A percentile compares a stretch with the other conserved stretches of the same genome.
These are phyloP conservation scores for Aspergillus avenaceus DNA, from an alignment of 495 filamentous ascomycete genomes.

Conservation along the genomic window DNA sequence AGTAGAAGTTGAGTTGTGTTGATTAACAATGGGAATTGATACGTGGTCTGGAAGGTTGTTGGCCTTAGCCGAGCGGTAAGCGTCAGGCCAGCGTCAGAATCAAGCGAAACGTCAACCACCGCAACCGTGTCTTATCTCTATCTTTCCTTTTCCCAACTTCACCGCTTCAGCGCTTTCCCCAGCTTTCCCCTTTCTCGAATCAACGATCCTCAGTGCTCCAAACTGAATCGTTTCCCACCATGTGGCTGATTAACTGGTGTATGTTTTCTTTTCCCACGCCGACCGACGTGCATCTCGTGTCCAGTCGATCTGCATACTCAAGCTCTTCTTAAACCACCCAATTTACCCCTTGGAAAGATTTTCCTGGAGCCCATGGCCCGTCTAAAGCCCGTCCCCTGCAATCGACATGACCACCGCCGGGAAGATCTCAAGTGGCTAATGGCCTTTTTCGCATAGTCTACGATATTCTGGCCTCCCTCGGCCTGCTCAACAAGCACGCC, in stretches of 20 bases:
- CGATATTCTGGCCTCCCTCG: constrained; percentile 85
- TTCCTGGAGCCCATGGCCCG: background rate
- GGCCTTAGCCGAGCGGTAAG: constrained; percentile 12
- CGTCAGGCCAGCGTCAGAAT: constrained; percentile 11
- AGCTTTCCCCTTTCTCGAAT: constrained; percentile 1
- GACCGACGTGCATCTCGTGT: background rate
- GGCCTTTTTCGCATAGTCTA: constrained; percentile 59
- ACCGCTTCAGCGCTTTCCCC: constrained; percentile 3
- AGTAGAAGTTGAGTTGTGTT: too few relatives aligned
- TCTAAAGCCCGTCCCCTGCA: background rate
- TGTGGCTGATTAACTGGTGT: constrained; percentile 99
- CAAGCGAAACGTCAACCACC: constrained; percentile 19
- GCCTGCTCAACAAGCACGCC: constrained; percentile 93
- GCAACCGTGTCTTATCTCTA: constrained; percentile 32
- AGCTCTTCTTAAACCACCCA: background rate
- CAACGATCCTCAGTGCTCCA: constrained; percentile 3
- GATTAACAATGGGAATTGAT: too few relatives aligned
- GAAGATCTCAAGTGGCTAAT: constrained; percentile 4
- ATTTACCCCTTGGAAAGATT: background rate
- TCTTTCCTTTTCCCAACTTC: background rate
- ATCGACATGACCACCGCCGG: background rate
- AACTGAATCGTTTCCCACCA: constrained; percentile 41
- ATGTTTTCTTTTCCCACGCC: constrained; percentile 36
- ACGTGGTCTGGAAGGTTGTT: too few relatives aligned
- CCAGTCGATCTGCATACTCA: background rate